Percentiles rank a stretch among this genome's conserved stretches.
Evolutionary conservation across 2,329 filamentous ascomycete genomes (phyloP).

Genomic region (Helicocarpus griseus): DNA sequence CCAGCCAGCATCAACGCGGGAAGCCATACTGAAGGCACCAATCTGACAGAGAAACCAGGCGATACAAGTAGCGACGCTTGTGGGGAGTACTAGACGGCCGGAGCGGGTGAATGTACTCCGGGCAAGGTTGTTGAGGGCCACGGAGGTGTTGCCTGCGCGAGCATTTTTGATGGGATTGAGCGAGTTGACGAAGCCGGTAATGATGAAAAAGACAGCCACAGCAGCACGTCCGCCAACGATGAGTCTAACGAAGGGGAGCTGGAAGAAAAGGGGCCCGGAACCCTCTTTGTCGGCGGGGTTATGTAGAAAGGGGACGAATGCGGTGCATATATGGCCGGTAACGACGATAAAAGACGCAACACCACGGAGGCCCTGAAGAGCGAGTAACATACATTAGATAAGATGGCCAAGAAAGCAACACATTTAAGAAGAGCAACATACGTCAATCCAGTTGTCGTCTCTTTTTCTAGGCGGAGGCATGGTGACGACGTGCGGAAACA

Average conservation of each 20-base stretch:
- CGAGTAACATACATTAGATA: not conserved
- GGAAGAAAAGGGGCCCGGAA: slow-evolving; percentile 15
- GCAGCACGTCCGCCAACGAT: slow-evolving; percentile 16
- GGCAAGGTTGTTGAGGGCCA: slow-evolving; percentile 16
- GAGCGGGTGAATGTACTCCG: slow-evolving; percentile 16
- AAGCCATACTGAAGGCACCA: slow-evolving; percentile 16
- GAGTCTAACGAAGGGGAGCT: slow-evolving; percentile 20
- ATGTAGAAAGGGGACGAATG: slow-evolving; percentile 33
- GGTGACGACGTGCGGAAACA: no score
- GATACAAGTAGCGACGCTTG: slow-evolving; percentile 14
- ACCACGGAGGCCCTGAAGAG: slow-evolving; percentile 31
- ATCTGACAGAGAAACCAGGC: slow-evolving; percentile 19
- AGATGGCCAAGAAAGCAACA: not conserved
- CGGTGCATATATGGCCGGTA: slow-evolving; percentile 33
- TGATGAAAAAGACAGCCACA: slow-evolving; percentile 22
- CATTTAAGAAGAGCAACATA: slow-evolving; percentile 5
- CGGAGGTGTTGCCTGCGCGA: slow-evolving; percentile 14
- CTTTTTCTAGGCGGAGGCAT: slow-evolving; percentile 10
- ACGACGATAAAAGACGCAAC: slow-evolving; percentile 35
- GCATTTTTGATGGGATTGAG: slow-evolving; percentile 18
- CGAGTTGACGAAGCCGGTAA: slow-evolving; percentile 24
- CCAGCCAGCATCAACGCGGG: slow-evolving; percentile 17
- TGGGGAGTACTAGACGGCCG: slow-evolving; percentile 18
- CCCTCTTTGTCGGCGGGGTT: slow-evolving; percentile 20
- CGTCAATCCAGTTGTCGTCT: slow-evolving; percentile 19